Percentiles rank a stretch among this genome's conserved stretches.
These are phyloP conservation scores for Coffea humblotiana DNA, from an alignment of 305 asterid species.

Conservation along the genomic window DNA sequence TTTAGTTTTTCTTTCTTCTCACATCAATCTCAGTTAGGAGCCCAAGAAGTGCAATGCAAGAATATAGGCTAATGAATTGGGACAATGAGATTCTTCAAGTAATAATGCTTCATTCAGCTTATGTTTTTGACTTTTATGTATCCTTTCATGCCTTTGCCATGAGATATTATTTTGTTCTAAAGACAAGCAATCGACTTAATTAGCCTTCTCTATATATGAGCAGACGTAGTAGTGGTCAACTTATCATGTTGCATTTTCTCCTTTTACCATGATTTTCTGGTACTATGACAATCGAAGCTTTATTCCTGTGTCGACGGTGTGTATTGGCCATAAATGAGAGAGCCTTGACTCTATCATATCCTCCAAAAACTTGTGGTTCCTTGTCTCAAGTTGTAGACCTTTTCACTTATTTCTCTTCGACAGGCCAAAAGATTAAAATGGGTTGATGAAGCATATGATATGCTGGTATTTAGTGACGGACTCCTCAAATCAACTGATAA, in stretches of 20 bases:
- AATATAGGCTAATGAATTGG: too few relatives aligned
- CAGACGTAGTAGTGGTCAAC: too few relatives aligned
- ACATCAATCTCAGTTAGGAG: too few relatives aligned
- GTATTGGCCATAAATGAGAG: not conserved
- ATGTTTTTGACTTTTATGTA: not conserved
- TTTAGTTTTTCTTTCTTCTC: too few relatives aligned
- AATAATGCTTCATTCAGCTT: too few relatives aligned
- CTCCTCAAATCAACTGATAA: constrained; percentile 28
- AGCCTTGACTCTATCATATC: not conserved
- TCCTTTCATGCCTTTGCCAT: not conserved
- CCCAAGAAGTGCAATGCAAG: too few relatives aligned
- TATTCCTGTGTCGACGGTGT: not conserved
- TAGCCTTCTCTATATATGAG: not conserved
- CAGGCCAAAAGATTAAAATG: constrained; percentile 73
- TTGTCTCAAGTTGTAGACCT: not conserved
- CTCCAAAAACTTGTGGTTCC: not conserved
- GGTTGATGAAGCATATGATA: constrained; percentile 81
- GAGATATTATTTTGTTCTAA: not conserved
- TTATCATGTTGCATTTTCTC: not conserved
- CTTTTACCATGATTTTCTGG: not conserved
- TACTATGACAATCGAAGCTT: not conserved
- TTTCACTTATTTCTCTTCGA: not conserved
- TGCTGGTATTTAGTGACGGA: constrained; percentile 62
- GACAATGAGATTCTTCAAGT: too few relatives aligned
- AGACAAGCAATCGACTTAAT: not conserved